A percentile compares a stretch with the other conserved stretches of the same genome.
phyloP scores from a whole-genome alignment of 2,329 filamentous ascomycete genomes.

The Fusarium piperis region DNA sequence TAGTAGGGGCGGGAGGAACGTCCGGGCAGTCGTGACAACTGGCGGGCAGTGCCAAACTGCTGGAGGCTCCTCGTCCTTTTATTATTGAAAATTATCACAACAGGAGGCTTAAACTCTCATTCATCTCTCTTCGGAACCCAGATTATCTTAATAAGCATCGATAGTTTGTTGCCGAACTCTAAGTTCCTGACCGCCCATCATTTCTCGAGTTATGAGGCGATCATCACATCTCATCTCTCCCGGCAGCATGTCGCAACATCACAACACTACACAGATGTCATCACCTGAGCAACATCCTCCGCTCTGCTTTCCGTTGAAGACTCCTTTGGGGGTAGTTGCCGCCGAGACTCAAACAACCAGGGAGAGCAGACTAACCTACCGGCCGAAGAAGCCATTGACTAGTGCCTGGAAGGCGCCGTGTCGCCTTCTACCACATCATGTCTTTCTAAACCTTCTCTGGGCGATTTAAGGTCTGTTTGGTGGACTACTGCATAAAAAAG shows the following conservation, averaged over 20 bases:
- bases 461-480: not conserved
- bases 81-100: not conserved
- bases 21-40: not conserved
- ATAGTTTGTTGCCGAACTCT: not conserved
- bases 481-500: not conserved
- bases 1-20: no score
- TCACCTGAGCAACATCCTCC: not conserved
- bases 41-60: not conserved
- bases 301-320: not conserved
- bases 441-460: not conserved
- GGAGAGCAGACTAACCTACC: not conserved
- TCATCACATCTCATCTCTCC: not conserved
- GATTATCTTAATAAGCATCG: not conserved
- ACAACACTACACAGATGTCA: not conserved
- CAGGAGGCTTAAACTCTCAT: not conserved
- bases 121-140: not conserved
- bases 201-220: not conserved
- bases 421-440: not conserved
- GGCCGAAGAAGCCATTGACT: not conserved
- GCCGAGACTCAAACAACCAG: not conserved
- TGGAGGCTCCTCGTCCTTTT: not conserved
- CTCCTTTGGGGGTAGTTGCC: no score
- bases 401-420: not conserved
- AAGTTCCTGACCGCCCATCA: not conserved
- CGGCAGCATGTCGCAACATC: not conserved